These are phyloP conservation scores for Neurospora discreta DNA, from an alignment of 495 filamentous ascomycete genomes.

Conservation along the genomic window DNA sequence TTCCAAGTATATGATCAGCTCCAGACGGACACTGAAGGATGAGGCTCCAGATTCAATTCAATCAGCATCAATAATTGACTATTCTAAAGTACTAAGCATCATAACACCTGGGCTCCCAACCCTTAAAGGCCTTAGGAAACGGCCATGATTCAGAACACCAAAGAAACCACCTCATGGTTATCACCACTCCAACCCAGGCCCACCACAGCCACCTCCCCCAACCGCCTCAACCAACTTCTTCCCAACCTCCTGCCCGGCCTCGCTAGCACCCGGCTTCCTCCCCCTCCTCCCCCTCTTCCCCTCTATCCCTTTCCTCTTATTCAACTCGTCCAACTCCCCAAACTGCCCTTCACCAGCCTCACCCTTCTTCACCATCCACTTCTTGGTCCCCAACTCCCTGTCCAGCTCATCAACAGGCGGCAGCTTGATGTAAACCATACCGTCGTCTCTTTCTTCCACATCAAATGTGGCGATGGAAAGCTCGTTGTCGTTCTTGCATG, in stretches of 20 bases:
- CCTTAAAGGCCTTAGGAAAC: background rate
- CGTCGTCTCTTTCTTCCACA: constrained; percentile 66
- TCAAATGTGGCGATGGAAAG: constrained; percentile 83
- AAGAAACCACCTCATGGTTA: background rate
- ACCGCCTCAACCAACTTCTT: constrained; percentile 34
- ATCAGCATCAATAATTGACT: background rate
- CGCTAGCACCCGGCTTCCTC: constrained; percentile 29
- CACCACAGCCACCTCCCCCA: constrained; percentile 28
- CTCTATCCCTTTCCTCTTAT: constrained; percentile 1
- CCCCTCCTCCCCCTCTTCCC: constrained; percentile 27
- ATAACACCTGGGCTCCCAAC: background rate
- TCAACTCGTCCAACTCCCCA: constrained; percentile 57
- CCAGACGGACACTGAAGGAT: background rate
- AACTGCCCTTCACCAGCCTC: constrained; percentile 52
- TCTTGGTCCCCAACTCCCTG: constrained; percentile 64
- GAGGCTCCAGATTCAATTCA: background rate
- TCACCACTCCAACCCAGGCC: constrained; percentile 50
- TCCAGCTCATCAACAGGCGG: constrained; percentile 83
- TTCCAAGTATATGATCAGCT: background rate
- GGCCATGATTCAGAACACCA: background rate
- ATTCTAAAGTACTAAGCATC: background rate
- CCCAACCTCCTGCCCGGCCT: constrained; percentile 23
- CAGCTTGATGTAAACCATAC: constrained; percentile 76
- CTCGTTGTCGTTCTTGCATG: constrained; percentile 63
- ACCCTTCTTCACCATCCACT: constrained; percentile 72